Percentiles rank a stretch among this genome's conserved stretches.
Conservation (phyloP, 768 basidiomycete species). For the Candolleomyces eurysporus region DNA sequence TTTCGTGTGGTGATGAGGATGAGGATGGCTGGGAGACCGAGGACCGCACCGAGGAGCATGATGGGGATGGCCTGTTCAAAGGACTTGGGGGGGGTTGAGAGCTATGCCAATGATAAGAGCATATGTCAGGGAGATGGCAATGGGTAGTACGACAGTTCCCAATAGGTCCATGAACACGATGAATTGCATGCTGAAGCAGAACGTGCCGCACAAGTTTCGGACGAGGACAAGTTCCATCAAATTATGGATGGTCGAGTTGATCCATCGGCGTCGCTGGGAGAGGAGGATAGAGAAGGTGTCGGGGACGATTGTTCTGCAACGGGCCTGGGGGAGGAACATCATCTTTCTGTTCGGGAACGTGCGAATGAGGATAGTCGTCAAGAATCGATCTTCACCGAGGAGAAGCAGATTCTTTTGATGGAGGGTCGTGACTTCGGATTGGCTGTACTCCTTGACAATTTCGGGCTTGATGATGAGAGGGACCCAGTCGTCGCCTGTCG, state of each 20-base stretch:
- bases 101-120: conserved; percentile 81
- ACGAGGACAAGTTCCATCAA: conserved; percentile 98
- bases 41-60: conserved; percentile 82
- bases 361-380: conserved; percentile 93
- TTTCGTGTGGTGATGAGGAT: conserved; percentile 95
- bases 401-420: conserved; percentile 98
- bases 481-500: conserved; percentile 92
- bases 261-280: conserved; percentile 98
- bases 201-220: conserved; percentile 95
- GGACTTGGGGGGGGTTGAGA: conserved; percentile 68
- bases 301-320: conserved; percentile 92
- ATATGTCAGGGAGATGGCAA: conserved; percentile 91
- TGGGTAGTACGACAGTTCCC: conserved; percentile 88
- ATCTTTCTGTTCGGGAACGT: conserved; percentile 99
- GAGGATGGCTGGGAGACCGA: conserved; percentile 89
- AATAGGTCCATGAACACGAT: conserved; percentile 97
- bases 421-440: conserved; percentile 87
- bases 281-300: conserved; percentile 92
- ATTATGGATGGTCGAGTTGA: conserved; percentile 99
- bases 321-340: conserved; percentile 98
- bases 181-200: conserved; percentile 99
- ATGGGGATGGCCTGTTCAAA: conserved; percentile 96
- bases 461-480: conserved; percentile 96
- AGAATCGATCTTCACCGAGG: conserved; percentile 97
- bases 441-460: conserved; percentile 96